Evolutionary conservation across 1,139 yeast genomes (phyloP), one percentile per base, ranked within the genome.

Genomic region (Tardiomyces digboiensis): DNA sequence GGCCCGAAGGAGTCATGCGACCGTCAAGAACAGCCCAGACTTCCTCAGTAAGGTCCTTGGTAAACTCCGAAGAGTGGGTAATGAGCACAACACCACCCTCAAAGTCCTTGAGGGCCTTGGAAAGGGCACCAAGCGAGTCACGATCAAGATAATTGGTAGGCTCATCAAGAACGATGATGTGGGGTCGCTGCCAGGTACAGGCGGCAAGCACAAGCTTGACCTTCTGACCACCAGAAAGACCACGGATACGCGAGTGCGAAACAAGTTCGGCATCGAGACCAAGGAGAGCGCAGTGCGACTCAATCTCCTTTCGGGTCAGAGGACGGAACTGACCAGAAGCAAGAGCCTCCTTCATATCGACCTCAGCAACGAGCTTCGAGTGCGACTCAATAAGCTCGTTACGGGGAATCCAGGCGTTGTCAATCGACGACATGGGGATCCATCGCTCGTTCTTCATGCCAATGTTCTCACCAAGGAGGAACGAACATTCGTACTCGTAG

Each of bases 251-350:
- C 61, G 97, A 89, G 82, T 91, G 98, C 55, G 98, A 85, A 71
- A 91, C 98, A 73, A 91, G 83, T 78, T 91, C 98, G 65, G 97
- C 83, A 59, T 91, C 98, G 72, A 91, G 82, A 76, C 98, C 98
- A 76, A 91, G 79, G 93, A 87, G 84, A 61, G 87, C 80, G 79
- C 98, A 91, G 78, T 91, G 98, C 65, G 81, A 82, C 82, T 91
- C 98, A 65, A 91, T 91, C 78, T 91, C 98, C 82, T 91, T 91
- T 82, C 97, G 88, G 74, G 97, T 89, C 72, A 91, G 85, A 55
- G 98, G 95, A 78, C 98, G 88, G 94, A 91, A 91, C 81, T 91
- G 97, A 80, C 98, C 98, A 62, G 97, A 89, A 67, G 97, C 97
- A 71, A 91, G 82, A 72, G 98, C 98, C 79, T 91, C 98, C 85